These are phyloP conservation scores for Hyphodiscus sp. DNA, from an alignment of 2,329 filamentous ascomycete genomes.

Conservation along the genomic window DNA sequence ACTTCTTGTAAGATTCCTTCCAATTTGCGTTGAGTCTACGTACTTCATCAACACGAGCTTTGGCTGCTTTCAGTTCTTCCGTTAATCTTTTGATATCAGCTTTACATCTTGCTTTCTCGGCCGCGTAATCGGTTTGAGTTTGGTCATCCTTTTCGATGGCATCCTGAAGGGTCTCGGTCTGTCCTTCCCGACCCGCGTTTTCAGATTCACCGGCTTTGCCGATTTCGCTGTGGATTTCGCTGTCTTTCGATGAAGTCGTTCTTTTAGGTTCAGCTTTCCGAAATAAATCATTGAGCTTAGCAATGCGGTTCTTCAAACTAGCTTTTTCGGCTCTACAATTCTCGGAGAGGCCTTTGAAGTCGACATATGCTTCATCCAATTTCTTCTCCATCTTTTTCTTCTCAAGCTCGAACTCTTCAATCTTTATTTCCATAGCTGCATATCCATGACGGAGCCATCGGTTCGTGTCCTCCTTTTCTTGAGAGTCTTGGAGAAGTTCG, in stretches of 20 bases:
- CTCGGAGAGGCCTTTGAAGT: not conserved
- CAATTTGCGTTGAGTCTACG: too few relatives aligned
- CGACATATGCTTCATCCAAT: not conserved
- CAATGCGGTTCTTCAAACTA: not conserved
- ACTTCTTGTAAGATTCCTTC: too few relatives aligned
- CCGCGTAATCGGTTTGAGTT: not conserved
- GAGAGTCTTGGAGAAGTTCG: too few relatives aligned
- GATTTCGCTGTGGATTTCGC: not conserved
- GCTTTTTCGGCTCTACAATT: not conserved
- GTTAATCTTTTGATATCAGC: not conserved
- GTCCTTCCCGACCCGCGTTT: not conserved
- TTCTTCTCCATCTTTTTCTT: not conserved
- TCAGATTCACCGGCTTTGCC: not conserved
- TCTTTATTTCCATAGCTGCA: not conserved
- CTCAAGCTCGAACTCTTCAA: not conserved
- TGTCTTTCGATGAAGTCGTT: not conserved
- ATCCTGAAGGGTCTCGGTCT: not conserved
- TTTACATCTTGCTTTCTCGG: not conserved
- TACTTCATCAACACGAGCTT: too few relatives aligned
- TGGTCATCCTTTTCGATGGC: not conserved
- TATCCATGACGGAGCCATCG: too few relatives aligned
- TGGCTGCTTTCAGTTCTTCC: not conserved
- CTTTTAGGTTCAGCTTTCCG: not conserved
- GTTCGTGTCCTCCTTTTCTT: too few relatives aligned
- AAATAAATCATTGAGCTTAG: not conserved